phyloP scores from a whole-genome alignment of 2,329 filamentous ascomycete species.

The Xylariales sp. region DNA sequence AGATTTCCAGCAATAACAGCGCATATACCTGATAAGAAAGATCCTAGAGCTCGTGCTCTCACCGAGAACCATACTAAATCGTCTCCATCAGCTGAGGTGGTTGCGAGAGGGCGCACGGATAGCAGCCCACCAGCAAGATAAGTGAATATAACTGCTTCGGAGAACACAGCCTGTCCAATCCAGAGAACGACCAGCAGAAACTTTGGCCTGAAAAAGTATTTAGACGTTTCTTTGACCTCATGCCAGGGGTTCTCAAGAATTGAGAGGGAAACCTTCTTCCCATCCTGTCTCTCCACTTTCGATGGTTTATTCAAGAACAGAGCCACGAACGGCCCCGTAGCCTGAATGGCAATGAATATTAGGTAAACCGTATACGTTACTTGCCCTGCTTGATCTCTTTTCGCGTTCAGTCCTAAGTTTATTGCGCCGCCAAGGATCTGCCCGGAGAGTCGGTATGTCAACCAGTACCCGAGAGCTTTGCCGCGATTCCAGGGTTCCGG shows the following conservation, averaged over 20 bases:
- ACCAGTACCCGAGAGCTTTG: constrained; percentile 63
- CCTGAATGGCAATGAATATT: constrained; percentile 67
- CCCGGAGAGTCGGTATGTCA: constrained; percentile 53
- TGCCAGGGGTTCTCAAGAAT: constrained; percentile 52
- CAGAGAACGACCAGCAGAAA: constrained; percentile 63
- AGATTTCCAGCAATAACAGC: constrained; percentile 63
- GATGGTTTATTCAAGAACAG: constrained; percentile 57
- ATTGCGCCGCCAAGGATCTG: constrained; percentile 70
- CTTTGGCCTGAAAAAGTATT: constrained; percentile 53
- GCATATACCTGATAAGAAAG: constrained; percentile 64
- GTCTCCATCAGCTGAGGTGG: background rate
- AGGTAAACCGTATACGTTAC: constrained; percentile 67
- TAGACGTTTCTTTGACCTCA: constrained; percentile 56
- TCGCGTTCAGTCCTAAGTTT: constrained; percentile 61
- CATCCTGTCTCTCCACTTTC: constrained; percentile 61
- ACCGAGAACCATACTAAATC: constrained; percentile 63
- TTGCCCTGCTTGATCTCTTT: constrained; percentile 53
- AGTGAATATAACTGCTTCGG: constrained; percentile 69
- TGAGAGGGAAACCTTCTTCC: constrained; percentile 53
- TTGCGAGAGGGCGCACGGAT: too few relatives aligned
- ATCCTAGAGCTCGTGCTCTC: constrained; percentile 62
- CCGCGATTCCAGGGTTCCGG: constrained; percentile 66
- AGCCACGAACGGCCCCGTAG: constrained; percentile 58
- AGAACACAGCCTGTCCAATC: constrained; percentile 67
- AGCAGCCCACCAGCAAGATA: constrained; percentile 46